A percentile compares a stretch with the other conserved stretches of the same genome.
Conservation (phyloP, 371 early-diverging fungal species). For the Funneliformis caledonium region DNA sequence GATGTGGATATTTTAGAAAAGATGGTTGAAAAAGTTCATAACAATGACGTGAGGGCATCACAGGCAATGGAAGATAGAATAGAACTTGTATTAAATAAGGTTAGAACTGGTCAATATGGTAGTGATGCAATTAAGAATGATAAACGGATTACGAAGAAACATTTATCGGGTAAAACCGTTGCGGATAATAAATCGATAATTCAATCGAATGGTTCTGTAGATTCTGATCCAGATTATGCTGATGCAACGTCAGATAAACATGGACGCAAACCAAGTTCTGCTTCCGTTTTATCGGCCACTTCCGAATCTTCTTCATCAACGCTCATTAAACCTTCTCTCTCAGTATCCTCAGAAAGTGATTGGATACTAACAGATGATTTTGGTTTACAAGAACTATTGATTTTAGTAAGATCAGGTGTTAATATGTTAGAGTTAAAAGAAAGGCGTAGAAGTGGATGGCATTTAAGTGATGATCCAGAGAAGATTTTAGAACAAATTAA, state of each 20-base stretch:
- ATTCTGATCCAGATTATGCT: not conserved
- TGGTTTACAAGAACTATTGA: conserved; percentile 38
- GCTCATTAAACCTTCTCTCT: not conserved
- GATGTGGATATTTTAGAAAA: conserved; percentile 34
- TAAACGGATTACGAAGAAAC: not conserved
- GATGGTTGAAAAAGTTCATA: conserved; percentile 11
- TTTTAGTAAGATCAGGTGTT: conserved; percentile 35
- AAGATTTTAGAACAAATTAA: conserved; percentile 38
- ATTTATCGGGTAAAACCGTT: not conserved
- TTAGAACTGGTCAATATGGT: conserved; percentile 3
- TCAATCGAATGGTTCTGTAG: not conserved
- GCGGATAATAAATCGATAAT: not conserved
- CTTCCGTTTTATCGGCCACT: not conserved
- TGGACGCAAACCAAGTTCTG: not conserved
- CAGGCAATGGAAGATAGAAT: conserved; percentile 39
- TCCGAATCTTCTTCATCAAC: not conserved
- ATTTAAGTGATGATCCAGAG: conserved; percentile 36
- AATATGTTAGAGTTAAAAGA: conserved; percentile 35
- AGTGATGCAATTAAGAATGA: not conserved
- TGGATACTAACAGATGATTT: conserved; percentile 40
- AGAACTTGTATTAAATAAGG: conserved; percentile 31
- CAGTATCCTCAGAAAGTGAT: conserved; percentile 23
- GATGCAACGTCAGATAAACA: not conserved
- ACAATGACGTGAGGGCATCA: not conserved
- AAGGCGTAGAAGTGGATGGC: conserved; percentile 34